Conservation (phyloP, 2,329 filamentous ascomycete genomes). For the Aspergillus unguis region DNA sequence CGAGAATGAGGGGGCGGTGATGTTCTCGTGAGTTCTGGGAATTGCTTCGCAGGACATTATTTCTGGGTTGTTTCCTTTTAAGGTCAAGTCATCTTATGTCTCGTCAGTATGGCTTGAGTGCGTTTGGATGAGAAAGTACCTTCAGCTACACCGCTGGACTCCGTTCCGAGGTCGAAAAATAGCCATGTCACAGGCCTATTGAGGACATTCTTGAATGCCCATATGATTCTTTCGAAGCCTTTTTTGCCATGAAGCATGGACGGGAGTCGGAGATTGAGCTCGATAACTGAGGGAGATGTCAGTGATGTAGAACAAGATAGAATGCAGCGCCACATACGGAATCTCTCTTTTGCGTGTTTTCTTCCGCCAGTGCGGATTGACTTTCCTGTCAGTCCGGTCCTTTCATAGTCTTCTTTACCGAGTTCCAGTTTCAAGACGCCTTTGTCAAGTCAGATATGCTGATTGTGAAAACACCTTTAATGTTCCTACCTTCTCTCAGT, state of each 20-base stretch:
- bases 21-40: slow-evolving; percentile 22
- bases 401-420: slow-evolving; percentile 77
- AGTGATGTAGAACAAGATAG: slow-evolving; percentile 5
- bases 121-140: slow-evolving; percentile 34
- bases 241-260: slow-evolving; percentile 82
- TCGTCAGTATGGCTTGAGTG: slow-evolving; percentile 2
- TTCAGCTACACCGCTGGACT: slow-evolving; percentile 30
- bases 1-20: slow-evolving; percentile 34
- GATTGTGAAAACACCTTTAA: background rate
- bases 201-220: slow-evolving; percentile 76
- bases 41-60: slow-evolving; percentile 29
- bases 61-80: slow-evolving; percentile 39
- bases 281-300: slow-evolving; percentile 57
- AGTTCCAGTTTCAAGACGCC: slow-evolving; percentile 73
- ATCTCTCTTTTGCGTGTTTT: slow-evolving; percentile 68
- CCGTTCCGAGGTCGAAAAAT: slow-evolving; percentile 60
- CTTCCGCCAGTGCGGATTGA: slow-evolving; percentile 56
- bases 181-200: slow-evolving; percentile 69
- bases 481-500: slow-evolving; percentile 63
- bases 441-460: slow-evolving; percentile 30
- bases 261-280: slow-evolving; percentile 68
- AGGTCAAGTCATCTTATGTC: slow-evolving; percentile 29
- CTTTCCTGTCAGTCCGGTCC: slow-evolving; percentile 73
- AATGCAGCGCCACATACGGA: slow-evolving; percentile 53
- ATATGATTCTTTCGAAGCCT: slow-evolving; percentile 72